A percentile compares a stretch with the other conserved stretches of the same genome.
phyloP scores from a whole-genome alignment of 106 monocot genomes.

The Cymbidium sinense region DNA sequence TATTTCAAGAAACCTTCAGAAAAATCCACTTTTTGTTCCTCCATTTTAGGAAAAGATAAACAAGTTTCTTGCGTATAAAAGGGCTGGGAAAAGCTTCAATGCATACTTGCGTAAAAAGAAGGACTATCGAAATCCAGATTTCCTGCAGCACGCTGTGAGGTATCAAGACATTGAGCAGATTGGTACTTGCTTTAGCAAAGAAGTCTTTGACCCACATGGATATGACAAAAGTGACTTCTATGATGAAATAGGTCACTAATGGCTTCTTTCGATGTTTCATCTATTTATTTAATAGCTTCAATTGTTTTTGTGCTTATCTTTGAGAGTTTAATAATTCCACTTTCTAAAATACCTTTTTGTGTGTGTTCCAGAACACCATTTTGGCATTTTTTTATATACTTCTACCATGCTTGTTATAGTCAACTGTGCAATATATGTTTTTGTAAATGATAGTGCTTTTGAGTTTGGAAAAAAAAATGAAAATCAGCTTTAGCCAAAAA shows the following conservation, averaged over 20 bases:
- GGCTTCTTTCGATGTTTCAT: not conserved
- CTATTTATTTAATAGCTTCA: not conserved
- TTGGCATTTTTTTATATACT: no score
- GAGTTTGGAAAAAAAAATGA: no score
- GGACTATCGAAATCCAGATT: slow-evolving; percentile 91
- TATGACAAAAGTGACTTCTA: slow-evolving; percentile 93
- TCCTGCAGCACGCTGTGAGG: slow-evolving; percentile 88
- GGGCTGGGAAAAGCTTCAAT: slow-evolving; percentile 87
- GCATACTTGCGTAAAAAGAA: slow-evolving; percentile 73
- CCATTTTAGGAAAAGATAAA: slow-evolving; percentile 73
- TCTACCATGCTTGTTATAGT: no score
- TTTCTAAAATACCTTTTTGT: no score
- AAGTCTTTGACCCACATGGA: slow-evolving; percentile 91
- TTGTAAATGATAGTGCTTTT: no score
- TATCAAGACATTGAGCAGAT: slow-evolving; percentile 94
- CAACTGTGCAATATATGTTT: no score
- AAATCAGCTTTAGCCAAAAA: no score
- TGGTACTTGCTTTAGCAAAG: slow-evolving; percentile 89
- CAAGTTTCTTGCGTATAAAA: slow-evolving; percentile 68
- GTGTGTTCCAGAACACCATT: no score
- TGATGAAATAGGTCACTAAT: slow-evolving; percentile 75
- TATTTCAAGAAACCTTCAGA: no score
- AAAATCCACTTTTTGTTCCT: no score
- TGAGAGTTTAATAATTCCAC: no score
- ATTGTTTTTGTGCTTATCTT: no score